A percentile compares a stretch with the other conserved stretches of the same genome.
Evolutionary conservation across 306 rosid species (phyloP).

Genomic region (Citrullus mucosospermus): DNA sequence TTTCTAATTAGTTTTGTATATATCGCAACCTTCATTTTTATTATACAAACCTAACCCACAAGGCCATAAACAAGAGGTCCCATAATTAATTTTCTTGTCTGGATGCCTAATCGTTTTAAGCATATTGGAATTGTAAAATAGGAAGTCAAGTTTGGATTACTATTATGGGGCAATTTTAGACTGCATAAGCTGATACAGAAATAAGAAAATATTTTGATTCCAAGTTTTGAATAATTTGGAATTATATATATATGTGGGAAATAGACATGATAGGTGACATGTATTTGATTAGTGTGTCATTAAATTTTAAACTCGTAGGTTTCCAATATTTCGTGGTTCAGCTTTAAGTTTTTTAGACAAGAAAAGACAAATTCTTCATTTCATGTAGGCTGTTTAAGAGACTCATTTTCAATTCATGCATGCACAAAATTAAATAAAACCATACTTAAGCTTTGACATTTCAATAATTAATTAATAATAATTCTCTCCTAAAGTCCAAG

Average conservation of each 20-base stretch:
- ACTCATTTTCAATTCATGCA: background rate
- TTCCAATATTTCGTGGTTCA: background rate
- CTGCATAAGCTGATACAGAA: background rate
- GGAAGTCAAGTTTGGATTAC: background rate
- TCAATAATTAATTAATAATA: background rate
- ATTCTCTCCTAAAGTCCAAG: background rate
- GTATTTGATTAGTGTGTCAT: background rate
- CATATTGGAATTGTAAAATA: background rate
- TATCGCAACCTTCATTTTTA: too few species aligned
- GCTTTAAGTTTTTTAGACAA: background rate
- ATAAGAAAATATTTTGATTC: background rate
- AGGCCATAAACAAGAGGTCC: background rate
- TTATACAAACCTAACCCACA: background rate
- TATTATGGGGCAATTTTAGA: background rate
- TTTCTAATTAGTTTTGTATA: too few species aligned
- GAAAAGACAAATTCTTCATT: slow-evolving; percentile 2
- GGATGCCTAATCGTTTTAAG: background rate
- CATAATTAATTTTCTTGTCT: background rate
- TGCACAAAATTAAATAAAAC: background rate
- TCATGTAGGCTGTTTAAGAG: slow-evolving; percentile 1
- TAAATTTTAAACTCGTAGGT: background rate
- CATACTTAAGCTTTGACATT: background rate
- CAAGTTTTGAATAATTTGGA: background rate
- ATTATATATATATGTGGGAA: background rate
- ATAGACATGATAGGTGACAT: background rate